Evolutionary conservation across 2,329 filamentous ascomycete genomes (phyloP).

Genomic region (Colletotrichum sp.): DNA sequence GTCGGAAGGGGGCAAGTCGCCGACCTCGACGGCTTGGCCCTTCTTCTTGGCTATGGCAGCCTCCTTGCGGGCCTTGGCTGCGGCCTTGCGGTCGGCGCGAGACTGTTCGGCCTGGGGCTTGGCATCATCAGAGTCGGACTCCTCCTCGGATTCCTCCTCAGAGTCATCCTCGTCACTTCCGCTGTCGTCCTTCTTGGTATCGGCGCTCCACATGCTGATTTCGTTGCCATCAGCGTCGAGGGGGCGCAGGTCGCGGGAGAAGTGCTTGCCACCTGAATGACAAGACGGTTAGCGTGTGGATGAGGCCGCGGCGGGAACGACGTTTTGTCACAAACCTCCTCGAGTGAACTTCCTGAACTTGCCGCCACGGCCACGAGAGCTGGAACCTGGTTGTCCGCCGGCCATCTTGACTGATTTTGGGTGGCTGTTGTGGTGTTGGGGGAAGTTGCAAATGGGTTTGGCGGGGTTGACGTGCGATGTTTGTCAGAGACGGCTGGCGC

Average conservation of each 20-base stretch:
- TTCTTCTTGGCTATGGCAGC: conserved; percentile 83
- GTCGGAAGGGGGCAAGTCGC: conserved; percentile 82
- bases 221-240: conserved; percentile 89
- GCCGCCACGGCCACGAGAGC: conserved; percentile 80
- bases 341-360: conserved; percentile 95
- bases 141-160: conserved; percentile 56
- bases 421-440: background rate
- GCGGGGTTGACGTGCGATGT: conserved; percentile 21
- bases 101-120: conserved; percentile 59
- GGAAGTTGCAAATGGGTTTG: conserved; percentile 17
- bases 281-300: conserved; percentile 16
- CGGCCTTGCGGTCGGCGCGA: conserved; percentile 86
- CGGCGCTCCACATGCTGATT: conserved; percentile 83
- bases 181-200: conserved; percentile 51
- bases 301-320: background rate
- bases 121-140: conserved; percentile 51
- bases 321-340: conserved; percentile 69
- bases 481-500: background rate
- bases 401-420: conserved; percentile 47
- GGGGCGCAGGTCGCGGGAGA: conserved; percentile 88
- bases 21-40: conserved; percentile 75
- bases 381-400: conserved; percentile 48
- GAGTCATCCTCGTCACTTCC: conserved; percentile 58
- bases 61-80: conserved; percentile 89
- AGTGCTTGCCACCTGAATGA: conserved; percentile 84